Percentiles rank a stretch among this genome's conserved stretches.
Conservation (phyloP, 2,329 filamentous ascomycete species). For the Sporothrix schenckii region DNA sequence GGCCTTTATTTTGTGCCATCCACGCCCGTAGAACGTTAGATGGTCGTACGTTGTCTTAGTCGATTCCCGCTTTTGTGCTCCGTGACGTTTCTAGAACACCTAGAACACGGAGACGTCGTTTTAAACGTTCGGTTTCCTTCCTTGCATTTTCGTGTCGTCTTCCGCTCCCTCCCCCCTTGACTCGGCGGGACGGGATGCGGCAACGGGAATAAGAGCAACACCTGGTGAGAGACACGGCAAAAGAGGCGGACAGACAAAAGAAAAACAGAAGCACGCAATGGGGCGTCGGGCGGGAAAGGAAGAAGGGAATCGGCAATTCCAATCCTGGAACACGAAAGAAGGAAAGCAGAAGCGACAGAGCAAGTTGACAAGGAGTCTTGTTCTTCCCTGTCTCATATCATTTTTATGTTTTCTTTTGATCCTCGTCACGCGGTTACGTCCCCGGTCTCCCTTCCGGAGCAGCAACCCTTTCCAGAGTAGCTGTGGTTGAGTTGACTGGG, state of each 20-base stretch:
- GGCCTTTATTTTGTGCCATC: background rate
- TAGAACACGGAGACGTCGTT: slow-evolving; percentile 2
- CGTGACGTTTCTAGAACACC: slow-evolving; percentile 24
- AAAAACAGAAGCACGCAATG: slow-evolving; percentile 11
- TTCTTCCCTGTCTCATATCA: too few relatives aligned
- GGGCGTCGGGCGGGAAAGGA: background rate
- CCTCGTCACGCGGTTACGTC: background rate
- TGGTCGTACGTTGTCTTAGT: background rate
- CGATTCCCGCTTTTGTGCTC: slow-evolving; percentile 4
- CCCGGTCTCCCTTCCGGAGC: slow-evolving; percentile 21
- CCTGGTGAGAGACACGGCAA: slow-evolving; percentile 1
- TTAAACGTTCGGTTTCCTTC: background rate
- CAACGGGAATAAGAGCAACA: slow-evolving; percentile 16
- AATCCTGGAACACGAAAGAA: slow-evolving; percentile 9
- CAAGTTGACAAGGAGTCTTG: too few relatives aligned
- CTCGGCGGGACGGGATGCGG: slow-evolving; percentile 12
- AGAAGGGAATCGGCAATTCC: slow-evolving; percentile 4
- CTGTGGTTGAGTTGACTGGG: background rate
- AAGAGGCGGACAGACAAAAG: background rate
- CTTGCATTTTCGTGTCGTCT: background rate
- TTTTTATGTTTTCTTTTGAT: background rate
- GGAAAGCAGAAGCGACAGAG: background rate
- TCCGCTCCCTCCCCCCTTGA: background rate
- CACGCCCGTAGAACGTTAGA: background rate
- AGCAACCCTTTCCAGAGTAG: slow-evolving; percentile 15